phyloP scores from a whole-genome alignment of 2,329 filamentous ascomycete species.

The Cladosporium oxysporum region DNA sequence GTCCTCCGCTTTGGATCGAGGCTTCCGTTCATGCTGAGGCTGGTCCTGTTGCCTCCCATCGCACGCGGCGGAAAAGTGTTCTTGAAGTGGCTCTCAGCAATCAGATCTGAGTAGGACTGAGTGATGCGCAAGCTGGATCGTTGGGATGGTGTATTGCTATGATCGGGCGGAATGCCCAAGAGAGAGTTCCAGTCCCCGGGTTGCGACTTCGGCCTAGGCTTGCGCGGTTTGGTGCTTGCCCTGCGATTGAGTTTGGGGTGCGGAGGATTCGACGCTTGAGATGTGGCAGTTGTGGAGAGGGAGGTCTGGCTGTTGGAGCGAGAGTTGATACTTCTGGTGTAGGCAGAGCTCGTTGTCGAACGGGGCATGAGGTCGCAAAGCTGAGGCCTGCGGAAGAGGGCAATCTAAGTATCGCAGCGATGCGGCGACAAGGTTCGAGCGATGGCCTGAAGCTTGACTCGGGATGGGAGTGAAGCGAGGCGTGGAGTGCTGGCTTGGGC shows the following conservation, averaged over 20 bases:
- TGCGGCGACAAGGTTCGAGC: constrained; percentile 4
- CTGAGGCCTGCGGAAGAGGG: background rate
- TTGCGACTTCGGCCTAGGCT: constrained; percentile 4
- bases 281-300: constrained; percentile 5
- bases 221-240: background rate
- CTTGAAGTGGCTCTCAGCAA: constrained; percentile 4
- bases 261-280: background rate
- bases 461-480: background rate
- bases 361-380: constrained; percentile 1
- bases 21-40: constrained; percentile 23
- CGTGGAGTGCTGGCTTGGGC: background rate
- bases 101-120: constrained; percentile 24
- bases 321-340: constrained; percentile 5
- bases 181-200: constrained; percentile 7
- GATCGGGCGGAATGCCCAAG: background rate
- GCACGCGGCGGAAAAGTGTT: background rate
- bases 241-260: background rate
- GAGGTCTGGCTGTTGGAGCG: background rate
- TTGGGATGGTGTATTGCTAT: constrained; percentile 8
- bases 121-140: constrained; percentile 16
- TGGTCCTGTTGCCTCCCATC: constrained; percentile 23
- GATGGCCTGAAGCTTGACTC: constrained; percentile 8
- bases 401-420: background rate
- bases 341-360: background rate
- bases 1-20: constrained; percentile 36